Evolutionary conservation across 2,329 filamentous ascomycete species (phyloP).

Genomic region (Colletotrichum abscissum): DNA sequence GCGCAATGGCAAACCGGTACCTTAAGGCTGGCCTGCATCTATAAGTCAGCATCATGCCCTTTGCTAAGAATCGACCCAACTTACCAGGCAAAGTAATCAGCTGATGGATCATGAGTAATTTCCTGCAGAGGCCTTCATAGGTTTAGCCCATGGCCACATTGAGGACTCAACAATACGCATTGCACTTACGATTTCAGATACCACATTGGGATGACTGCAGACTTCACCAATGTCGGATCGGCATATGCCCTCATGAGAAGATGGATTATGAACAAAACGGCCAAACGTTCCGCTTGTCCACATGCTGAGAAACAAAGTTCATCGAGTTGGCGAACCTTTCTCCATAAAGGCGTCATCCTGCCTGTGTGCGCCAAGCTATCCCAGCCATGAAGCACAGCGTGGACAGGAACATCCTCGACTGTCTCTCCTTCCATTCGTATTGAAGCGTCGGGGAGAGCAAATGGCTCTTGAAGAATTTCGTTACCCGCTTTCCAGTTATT

Average conservation of each 20-base stretch:
- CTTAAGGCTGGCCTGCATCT: conserved; percentile 42
- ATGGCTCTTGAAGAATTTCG: conserved; percentile 22
- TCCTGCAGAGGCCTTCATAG: neutral
- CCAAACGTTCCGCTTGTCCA: conserved; percentile 39
- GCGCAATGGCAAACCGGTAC: conserved; percentile 43
- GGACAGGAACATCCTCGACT: conserved; percentile 41
- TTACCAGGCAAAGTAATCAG: conserved; percentile 18
- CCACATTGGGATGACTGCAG: conserved; percentile 2
- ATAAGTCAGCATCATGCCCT: neutral
- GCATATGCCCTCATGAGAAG: conserved; percentile 41
- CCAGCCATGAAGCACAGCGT: conserved; percentile 43
- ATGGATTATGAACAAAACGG: conserved; percentile 40
- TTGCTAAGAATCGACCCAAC: too few species aligned
- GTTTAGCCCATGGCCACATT: neutral
- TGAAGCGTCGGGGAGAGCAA: conserved; percentile 25
- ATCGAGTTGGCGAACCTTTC: conserved; percentile 39
- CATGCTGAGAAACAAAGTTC: conserved; percentile 40
- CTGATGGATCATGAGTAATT: conserved; percentile 1
- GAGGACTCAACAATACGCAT: neutral
- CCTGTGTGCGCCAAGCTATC: conserved; percentile 40
- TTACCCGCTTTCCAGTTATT: conserved; percentile 44
- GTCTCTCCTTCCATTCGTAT: conserved; percentile 38
- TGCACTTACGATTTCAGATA: conserved; percentile 25
- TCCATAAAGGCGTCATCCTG: conserved; percentile 42
- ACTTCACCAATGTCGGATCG: conserved; percentile 35